Percentiles rank a stretch among this genome's conserved stretches.
Evolutionary conservation across 441 rosid species (phyloP).

Genomic region (Bruguiera hainesii): DNA sequence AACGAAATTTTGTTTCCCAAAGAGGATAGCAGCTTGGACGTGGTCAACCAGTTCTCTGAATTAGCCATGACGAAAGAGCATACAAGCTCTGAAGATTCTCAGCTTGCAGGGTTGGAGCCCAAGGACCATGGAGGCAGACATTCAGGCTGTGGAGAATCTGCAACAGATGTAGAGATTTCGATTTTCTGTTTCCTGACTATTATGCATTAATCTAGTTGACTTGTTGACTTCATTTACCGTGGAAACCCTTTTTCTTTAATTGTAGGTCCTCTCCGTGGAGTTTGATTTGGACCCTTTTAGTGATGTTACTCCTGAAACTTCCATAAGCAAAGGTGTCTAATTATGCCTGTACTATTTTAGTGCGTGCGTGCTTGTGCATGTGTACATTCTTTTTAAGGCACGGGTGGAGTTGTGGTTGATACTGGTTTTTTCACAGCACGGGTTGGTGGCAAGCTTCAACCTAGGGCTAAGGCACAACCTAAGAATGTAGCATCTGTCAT

Average conservation of each 20-base stretch:
- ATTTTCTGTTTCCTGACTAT: neutral
- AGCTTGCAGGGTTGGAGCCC: constrained; percentile 1
- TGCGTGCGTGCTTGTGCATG: neutral
- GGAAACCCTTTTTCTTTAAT: neutral
- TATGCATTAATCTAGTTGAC: neutral
- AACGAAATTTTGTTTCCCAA: neutral
- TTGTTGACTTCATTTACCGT: neutral
- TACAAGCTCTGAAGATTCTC: neutral
- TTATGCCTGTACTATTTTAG: neutral
- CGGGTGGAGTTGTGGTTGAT: neutral
- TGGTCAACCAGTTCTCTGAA: neutral
- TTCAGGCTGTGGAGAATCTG: constrained; percentile 1
- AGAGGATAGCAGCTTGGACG: constrained; percentile 1
- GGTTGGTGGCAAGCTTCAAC: constrained; percentile 24
- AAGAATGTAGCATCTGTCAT: constrained; percentile 12
- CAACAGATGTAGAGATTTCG: neutral
- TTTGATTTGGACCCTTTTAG: constrained; percentile 24
- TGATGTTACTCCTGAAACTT: constrained; percentile 8
- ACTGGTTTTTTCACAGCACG: constrained; percentile 16
- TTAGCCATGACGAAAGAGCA: constrained; percentile 5
- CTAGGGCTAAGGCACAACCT: constrained; percentile 13
- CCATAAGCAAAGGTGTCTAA: constrained; percentile 13
- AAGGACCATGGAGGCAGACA: neutral
- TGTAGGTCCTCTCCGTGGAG: constrained; percentile 19
- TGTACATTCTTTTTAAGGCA: neutral